Percentiles rank a stretch among this genome's conserved stretches.
phyloP scores from a whole-genome alignment of 1,284 basidiomycete genomes.

The Tilletia horrida region DNA sequence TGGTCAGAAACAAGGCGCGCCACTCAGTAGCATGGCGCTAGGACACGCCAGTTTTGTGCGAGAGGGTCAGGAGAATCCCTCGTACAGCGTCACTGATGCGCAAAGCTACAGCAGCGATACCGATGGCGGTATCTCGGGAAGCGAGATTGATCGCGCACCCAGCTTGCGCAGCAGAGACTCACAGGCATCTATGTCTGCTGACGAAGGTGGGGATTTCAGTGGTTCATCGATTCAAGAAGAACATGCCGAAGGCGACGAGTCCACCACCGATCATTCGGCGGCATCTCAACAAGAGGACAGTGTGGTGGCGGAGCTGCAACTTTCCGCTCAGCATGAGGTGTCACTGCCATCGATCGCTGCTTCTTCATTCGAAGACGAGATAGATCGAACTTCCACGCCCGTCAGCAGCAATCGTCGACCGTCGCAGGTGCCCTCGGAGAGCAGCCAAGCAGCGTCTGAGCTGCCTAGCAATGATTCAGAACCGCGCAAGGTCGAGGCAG shows the following conservation, averaged over 20 bases:
- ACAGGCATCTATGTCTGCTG: not conserved
- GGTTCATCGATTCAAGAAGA: not conserved
- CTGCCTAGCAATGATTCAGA: no score
- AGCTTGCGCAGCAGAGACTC: constrained; percentile 1
- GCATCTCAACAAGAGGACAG: no score
- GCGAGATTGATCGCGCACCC: not conserved
- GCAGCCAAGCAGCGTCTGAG: not conserved
- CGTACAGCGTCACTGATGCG: not conserved
- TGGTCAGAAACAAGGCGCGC: not conserved
- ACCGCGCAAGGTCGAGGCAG: no score
- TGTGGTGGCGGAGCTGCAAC: no score
- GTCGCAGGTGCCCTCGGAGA: not conserved
- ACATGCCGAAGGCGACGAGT: not conserved
- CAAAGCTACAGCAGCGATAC: constrained; percentile 12
- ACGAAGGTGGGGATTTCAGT: not conserved
- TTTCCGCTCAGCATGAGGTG: no score
- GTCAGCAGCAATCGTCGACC: not conserved
- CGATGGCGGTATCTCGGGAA: not conserved
- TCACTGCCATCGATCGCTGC: constrained; percentile 1
- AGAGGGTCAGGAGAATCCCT: not conserved
- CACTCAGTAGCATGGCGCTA: constrained; percentile 14
- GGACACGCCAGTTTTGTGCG: constrained; percentile 13
- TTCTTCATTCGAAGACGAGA: not conserved
- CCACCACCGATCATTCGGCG: no score
- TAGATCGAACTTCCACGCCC: constrained; percentile 14